A percentile compares a stretch with the other conserved stretches of the same genome.
Evolutionary conservation across 1,284 basidiomycete genomes (phyloP).

Genomic region (Cyathus olla): DNA sequence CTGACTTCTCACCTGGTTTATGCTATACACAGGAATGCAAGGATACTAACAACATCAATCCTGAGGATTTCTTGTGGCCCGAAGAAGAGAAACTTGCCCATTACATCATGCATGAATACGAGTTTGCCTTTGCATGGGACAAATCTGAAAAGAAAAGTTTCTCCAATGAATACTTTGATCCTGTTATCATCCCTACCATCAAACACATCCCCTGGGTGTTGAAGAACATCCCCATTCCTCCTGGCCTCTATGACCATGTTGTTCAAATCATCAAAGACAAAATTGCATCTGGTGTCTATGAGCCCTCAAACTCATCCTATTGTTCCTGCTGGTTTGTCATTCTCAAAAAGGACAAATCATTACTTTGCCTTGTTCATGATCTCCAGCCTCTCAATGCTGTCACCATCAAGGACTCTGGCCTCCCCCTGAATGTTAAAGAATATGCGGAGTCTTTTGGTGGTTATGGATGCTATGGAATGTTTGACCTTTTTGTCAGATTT

Average conservation of each 20-base stretch:
- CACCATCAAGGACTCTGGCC: conserved; percentile 28
- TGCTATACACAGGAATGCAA: not conserved
- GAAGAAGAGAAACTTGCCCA: not conserved
- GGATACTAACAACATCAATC: not conserved
- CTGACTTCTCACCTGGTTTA: not conserved
- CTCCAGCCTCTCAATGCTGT: conserved; percentile 37
- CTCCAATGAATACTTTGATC: not conserved
- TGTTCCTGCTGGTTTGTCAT: conserved; percentile 18
- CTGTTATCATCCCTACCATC: not conserved
- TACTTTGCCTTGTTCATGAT: conserved; percentile 30
- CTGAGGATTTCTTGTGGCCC: not conserved
- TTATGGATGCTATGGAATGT: conserved; percentile 10
- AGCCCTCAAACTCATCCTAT: conserved; percentile 10
- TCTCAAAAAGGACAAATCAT: conserved; percentile 24
- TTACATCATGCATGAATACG: not conserved
- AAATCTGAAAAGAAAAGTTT: not conserved
- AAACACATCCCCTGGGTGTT: not conserved
- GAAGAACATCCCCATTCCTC: not conserved
- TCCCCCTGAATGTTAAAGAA: conserved; percentile 24
- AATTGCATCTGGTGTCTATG: conserved; percentile 12
- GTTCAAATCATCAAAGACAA: not conserved
- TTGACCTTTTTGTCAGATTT: conserved; percentile 31
- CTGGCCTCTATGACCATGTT: not conserved
- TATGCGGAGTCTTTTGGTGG: conserved; percentile 25
- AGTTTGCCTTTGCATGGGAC: not conserved